These are phyloP conservation scores for Phytophthora foliorum DNA, from an alignment of 352 stramenopile species.

Conservation along the genomic window DNA sequence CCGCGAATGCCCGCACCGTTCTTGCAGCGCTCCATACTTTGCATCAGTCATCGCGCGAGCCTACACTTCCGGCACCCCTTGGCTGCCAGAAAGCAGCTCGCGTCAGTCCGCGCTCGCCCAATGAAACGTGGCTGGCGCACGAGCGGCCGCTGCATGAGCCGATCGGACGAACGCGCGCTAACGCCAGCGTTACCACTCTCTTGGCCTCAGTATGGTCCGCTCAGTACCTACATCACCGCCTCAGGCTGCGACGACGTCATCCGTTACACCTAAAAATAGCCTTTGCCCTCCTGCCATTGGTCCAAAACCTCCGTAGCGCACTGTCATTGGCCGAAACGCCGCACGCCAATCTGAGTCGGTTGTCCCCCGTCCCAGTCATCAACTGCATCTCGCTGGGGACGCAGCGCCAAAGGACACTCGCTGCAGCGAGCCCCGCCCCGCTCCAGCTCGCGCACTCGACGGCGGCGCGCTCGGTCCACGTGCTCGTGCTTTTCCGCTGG, in stretches of 20 bases:
- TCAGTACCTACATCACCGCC: background rate
- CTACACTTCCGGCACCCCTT: constrained; percentile 21
- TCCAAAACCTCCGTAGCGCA: background rate
- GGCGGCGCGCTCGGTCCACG: background rate
- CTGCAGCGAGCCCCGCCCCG: background rate
- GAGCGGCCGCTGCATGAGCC: constrained; percentile 11
- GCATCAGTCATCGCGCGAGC: background rate
- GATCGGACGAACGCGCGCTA: background rate
- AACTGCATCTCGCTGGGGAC: constrained; percentile 36
- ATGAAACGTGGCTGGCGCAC: constrained; percentile 5
- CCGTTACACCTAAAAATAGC: constrained; percentile 42
- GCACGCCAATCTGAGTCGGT: constrained; percentile 37
- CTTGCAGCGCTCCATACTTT: constrained; percentile 1
- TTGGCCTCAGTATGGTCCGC: background rate
- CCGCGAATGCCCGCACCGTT: too few species aligned
- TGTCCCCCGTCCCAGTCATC: constrained; percentile 30
- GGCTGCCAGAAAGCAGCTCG: constrained; percentile 20
- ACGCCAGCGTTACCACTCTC: background rate
- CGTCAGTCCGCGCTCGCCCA: constrained; percentile 12
- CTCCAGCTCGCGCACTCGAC: background rate
- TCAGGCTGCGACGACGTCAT: constrained; percentile 12
- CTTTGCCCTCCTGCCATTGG: constrained; percentile 8
- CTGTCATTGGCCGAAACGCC: constrained; percentile 21
- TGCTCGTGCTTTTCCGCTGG: constrained; percentile 1
- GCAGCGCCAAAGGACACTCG: constrained; percentile 37